Evolutionary conservation across 345 rosid genomes (phyloP).

Genomic region (Leavenworthia alabamica): DNA sequence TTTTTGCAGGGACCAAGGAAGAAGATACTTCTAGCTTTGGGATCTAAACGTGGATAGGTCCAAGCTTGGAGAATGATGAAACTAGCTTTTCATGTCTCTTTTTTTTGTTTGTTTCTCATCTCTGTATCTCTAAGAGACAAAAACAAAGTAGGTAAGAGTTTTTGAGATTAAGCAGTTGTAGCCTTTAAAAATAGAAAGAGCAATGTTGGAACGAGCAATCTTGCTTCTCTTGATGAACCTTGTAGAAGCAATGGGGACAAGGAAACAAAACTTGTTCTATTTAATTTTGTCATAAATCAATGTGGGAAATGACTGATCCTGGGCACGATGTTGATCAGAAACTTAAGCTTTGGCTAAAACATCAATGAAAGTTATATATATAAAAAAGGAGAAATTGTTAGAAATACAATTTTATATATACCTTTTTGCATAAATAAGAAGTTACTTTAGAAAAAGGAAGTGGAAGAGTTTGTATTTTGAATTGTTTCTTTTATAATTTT

Average conservation of each 20-base stretch:
- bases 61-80: not conserved
- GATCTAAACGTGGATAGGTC: constrained; percentile 40
- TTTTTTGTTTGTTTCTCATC: constrained; percentile 1
- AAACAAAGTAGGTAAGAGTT: not conserved
- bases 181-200: constrained; percentile 27
- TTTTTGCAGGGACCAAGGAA: constrained; percentile 91
- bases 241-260: not conserved
- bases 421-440: too few species aligned
- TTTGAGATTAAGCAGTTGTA: constrained; percentile 14
- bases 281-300: not conserved
- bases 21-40: constrained; percentile 79
- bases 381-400: too few species aligned
- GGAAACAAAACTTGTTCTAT: not conserved
- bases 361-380: not conserved
- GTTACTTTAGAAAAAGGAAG: too few species aligned
- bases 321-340: not conserved
- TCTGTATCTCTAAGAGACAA: constrained; percentile 8
- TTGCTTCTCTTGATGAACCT: constrained; percentile 56
- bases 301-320: not conserved
- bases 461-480: too few species aligned
- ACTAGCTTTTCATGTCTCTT: not conserved
- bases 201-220: constrained; percentile 73
- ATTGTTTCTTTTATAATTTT: too few species aligned
- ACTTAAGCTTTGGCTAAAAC: not conserved
- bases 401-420: too few species aligned